These are phyloP conservation scores for Puccinia hordei DNA, from an alignment of 1,284 basidiomycete genomes.

Conservation along the genomic window DNA sequence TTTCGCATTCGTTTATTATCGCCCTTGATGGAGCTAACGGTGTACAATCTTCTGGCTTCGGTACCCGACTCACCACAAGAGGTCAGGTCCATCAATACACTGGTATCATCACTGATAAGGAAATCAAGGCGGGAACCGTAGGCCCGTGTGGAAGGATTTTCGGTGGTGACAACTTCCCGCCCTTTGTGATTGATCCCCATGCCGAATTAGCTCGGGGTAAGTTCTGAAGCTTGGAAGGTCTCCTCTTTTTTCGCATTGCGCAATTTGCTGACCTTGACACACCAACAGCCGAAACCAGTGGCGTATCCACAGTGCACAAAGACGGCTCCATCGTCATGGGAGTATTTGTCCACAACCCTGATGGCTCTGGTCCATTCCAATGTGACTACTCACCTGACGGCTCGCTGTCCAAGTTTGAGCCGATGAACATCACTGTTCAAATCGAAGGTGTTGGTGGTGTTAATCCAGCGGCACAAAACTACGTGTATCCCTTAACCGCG, in stretches of 20 bases:
- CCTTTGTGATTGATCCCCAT: constrained; percentile 41
- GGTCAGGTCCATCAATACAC: constrained; percentile 49
- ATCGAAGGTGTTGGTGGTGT: constrained; percentile 45
- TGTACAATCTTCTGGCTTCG: constrained; percentile 37
- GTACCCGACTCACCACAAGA: constrained; percentile 32
- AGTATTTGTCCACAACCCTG: constrained; percentile 47
- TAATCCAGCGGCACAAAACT: constrained; percentile 43
- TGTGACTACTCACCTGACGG: constrained; percentile 47
- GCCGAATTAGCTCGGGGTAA: constrained; percentile 34
- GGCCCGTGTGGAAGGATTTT: constrained; percentile 46
- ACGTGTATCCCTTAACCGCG: constrained; percentile 42
- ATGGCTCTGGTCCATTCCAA: constrained; percentile 46
- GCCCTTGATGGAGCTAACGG: constrained; percentile 46
- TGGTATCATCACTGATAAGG: constrained; percentile 45
- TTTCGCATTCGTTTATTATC: constrained; percentile 42
- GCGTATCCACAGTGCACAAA: constrained; percentile 19
- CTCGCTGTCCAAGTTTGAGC: constrained; percentile 25
- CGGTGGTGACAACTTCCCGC: constrained; percentile 38
- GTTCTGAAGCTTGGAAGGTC: background rate
- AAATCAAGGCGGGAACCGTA: constrained; percentile 40
- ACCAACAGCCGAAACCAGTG: constrained; percentile 30
- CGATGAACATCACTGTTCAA: constrained; percentile 47
- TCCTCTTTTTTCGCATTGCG: background rate
- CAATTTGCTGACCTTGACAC: background rate
- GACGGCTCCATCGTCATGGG: constrained; percentile 42